These are phyloP conservation scores for Penicillium ochrochloron DNA, from an alignment of 495 filamentous ascomycete species.

Conservation along the genomic window DNA sequence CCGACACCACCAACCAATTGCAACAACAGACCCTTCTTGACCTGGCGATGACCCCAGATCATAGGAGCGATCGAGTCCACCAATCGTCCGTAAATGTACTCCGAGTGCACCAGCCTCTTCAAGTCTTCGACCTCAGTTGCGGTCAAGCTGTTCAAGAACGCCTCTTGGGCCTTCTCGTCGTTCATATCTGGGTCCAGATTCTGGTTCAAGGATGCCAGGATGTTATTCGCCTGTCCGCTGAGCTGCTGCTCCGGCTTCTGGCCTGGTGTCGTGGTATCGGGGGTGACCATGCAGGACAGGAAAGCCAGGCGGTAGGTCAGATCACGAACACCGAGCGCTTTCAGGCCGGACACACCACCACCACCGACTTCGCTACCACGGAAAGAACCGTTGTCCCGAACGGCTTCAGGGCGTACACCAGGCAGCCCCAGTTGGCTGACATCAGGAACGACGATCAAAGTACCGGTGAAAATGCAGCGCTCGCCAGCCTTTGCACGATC, in stretches of 20 bases:
- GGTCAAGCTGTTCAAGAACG: constrained; percentile 81
- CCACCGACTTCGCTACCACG: constrained; percentile 81
- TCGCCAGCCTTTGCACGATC: constrained; percentile 96
- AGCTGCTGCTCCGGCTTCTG: constrained; percentile 67
- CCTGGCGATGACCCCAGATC: constrained; percentile 95
- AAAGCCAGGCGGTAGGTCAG: constrained; percentile 97
- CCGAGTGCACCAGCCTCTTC: constrained; percentile 88
- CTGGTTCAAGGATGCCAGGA: constrained; percentile 80
- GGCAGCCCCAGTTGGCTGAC: constrained; percentile 94
- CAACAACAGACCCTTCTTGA: constrained; percentile 95
- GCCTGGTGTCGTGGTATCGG: constrained; percentile 80
- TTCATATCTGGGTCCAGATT: constrained; percentile 66
- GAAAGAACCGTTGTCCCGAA: constrained; percentile 77
- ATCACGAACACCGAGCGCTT: constrained; percentile 91
- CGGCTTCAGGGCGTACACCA: constrained; percentile 81
- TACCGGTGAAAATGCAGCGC: constrained; percentile 96
- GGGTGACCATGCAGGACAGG: constrained; percentile 94
- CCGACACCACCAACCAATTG: constrained; percentile 92
- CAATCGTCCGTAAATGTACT: constrained; percentile 91
- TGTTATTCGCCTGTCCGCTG: constrained; percentile 74
- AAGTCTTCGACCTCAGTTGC: constrained; percentile 88
- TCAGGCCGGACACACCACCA: constrained; percentile 83
- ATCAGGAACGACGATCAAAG: constrained; percentile 94
- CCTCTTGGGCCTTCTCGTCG: constrained; percentile 85
- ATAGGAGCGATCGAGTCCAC: constrained; percentile 96